Evolutionary conservation across 352 stramenopile species (phyloP), one percentile per base, ranked within the genome.

Genomic region (Phytophthora hibernalis): DNA sequence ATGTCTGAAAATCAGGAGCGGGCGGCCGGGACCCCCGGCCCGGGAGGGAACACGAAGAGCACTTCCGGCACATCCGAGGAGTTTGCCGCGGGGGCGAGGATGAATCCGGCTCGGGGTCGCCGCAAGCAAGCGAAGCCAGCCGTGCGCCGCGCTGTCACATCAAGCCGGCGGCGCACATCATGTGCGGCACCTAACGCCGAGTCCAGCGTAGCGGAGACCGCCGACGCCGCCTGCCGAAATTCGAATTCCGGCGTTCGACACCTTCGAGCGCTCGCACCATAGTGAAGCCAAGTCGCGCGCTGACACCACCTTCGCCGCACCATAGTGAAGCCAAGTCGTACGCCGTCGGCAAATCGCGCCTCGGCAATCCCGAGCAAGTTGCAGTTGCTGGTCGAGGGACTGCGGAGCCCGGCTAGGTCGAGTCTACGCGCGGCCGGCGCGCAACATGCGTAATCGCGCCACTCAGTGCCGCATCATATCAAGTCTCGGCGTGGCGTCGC

Each of bases 1-100:
- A 58, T 70, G 66, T 53, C 61, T 70, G 66, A 62, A 62, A 73
- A 73, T 73, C 62, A 65, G 55, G 31, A 5, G 26, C 3, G 26
- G 26, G 26, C 26, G 26, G 26, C 30, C 31, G 9, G n/a, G n/a
- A n/a, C n/a, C n/a, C n/a, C n/a, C n/a, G n/a, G n/a, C n/a, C n/a
- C n/a, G n/a, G 16, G 63, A 71, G 63, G 49, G 60, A 55, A 54
- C 55, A 26, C 12, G n/a, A 35, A 48, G 40, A 45, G 45, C 47
- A 45, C 22, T 44, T 62, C n/a, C 57, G 42, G 63, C 68, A 72
- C 68, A 76, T 76, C 68, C 63, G 63, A 76, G 68, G 68, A 76
- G 45, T 61, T 65, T 76, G 63, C n/a, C n/a, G n/a, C n/a, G n/a
- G n/a, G n/a, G n/a, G n/a, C 68, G 20, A 37, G 50, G 56, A 22